Conservation (phyloP, 73 alveolate species). For the Paramecium primaurelia region DNA sequence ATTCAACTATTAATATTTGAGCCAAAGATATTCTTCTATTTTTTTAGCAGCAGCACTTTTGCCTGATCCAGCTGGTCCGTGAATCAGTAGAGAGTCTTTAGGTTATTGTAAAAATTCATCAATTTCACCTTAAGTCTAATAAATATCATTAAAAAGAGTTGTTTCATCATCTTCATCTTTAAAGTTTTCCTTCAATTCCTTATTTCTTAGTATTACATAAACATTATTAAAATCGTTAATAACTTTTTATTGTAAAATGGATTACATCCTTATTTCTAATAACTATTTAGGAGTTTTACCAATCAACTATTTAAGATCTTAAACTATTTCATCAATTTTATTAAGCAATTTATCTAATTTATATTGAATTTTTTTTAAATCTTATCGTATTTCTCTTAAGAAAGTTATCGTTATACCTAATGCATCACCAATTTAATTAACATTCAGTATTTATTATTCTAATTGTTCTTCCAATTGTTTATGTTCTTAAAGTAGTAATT, state of each 20-base stretch:
- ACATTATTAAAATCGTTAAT: not conserved
- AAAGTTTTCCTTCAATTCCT: not conserved
- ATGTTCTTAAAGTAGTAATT: not conserved
- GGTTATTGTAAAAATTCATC: not conserved
- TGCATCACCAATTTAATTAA: not conserved
- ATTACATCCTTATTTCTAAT: not conserved
- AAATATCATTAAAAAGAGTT: not conserved
- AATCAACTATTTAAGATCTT: not conserved
- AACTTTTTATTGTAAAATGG: not conserved
- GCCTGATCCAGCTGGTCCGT: conserved; percentile 39
- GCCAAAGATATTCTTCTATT: conserved; percentile 18
- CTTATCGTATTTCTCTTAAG: not conserved
- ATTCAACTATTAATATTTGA: not conserved
- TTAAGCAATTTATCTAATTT: not conserved
- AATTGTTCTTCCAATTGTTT: not conserved
- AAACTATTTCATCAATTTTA: not conserved
- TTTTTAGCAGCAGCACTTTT: not conserved
- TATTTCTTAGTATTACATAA: not conserved
- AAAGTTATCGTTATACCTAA: not conserved
- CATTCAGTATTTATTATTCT: not conserved
- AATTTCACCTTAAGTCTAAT: not conserved
- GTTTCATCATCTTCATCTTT: not conserved
- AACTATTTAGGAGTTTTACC: not conserved
- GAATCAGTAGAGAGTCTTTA: not conserved
- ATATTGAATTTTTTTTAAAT: not conserved